Evolutionary conservation across 495 filamentous ascomycete genomes (phyloP).

Genomic region (Podospora fimiseda): DNA sequence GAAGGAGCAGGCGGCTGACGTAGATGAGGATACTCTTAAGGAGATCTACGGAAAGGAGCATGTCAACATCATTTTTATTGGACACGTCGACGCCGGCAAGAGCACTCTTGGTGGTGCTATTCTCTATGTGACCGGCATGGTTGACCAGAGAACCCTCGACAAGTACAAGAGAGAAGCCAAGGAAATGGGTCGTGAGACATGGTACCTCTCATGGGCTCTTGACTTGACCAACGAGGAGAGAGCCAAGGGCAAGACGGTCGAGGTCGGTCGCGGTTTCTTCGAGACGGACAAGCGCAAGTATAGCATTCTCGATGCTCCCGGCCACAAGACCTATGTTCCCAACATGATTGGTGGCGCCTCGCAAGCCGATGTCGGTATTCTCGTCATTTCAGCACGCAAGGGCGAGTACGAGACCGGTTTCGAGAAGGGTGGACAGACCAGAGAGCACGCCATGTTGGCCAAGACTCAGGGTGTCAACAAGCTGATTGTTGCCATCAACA

Average conservation of each 20-base stretch:
- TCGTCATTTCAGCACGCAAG: constrained; percentile 95
- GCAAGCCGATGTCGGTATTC: constrained; percentile 90
- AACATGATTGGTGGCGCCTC: constrained; percentile 94
- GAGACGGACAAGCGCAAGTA: constrained; percentile 85
- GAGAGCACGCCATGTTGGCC: constrained; percentile 93
- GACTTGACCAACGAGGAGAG: constrained; percentile 96
- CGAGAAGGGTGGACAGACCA: constrained; percentile 94
- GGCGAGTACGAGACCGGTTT: constrained; percentile 99
- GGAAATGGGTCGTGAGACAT: constrained; percentile 90
- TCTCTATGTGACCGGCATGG: constrained; percentile 92
- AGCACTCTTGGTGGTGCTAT: constrained; percentile 91
- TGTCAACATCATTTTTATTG: constrained; percentile 96
- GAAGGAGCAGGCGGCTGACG: constrained; percentile 79
- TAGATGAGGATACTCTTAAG: constrained; percentile 84
- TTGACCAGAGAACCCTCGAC: constrained; percentile 95
- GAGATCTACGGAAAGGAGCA: constrained; percentile 99
- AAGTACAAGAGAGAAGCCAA: constrained; percentile 97
- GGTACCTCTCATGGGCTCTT: constrained; percentile 96
- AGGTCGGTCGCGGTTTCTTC: constrained; percentile 94
- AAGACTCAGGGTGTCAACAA: constrained; percentile 98
- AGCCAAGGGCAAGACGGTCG: constrained; percentile 95
- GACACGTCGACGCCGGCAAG: constrained; percentile 97
- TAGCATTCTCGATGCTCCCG: constrained; percentile 92
- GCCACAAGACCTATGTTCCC: constrained; percentile 93
- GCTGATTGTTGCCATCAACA: constrained; percentile 90